A percentile compares a stretch with the other conserved stretches of the same genome.
These are phyloP conservation scores for Rauvolfia tetraphylla DNA, from an alignment of 257 asterid species.

Conservation along the genomic window DNA sequence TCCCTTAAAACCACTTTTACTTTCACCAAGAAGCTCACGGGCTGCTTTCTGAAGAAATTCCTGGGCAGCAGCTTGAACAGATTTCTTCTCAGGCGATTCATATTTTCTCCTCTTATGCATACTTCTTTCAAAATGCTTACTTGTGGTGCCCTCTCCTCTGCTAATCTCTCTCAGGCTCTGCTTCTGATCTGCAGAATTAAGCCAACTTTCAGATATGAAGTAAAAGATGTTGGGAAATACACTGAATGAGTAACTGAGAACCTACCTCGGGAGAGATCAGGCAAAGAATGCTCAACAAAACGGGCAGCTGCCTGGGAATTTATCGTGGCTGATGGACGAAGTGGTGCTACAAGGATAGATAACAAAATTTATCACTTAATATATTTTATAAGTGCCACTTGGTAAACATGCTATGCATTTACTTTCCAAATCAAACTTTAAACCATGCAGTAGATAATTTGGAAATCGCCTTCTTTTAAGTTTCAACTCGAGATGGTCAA, in stretches of 20 bases:
- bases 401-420: slow-evolving; percentile 3
- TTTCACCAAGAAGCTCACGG: slow-evolving; percentile 81
- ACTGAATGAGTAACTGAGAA: slow-evolving; percentile 18
- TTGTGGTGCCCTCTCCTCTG: slow-evolving; percentile 42
- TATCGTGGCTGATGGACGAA: slow-evolving; percentile 73
- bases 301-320: slow-evolving; percentile 84
- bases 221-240: slow-evolving; percentile 5
- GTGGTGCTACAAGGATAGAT: slow-evolving; percentile 59
- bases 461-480: neutral
- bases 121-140: slow-evolving; percentile 47
- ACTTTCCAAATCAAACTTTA: neutral
- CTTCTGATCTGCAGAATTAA: slow-evolving; percentile 79
- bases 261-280: slow-evolving; percentile 81
- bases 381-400: neutral
- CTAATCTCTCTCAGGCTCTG: slow-evolving; percentile 77
- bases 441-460: neutral
- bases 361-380: slow-evolving; percentile 7
- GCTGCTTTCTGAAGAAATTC: slow-evolving; percentile 97
- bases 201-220: slow-evolving; percentile 36
- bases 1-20: slow-evolving; percentile 68
- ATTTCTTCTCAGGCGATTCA: slow-evolving; percentile 60
- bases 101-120: slow-evolving; percentile 70
- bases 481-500: slow-evolving; percentile 4
- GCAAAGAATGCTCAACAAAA: slow-evolving; percentile 86
- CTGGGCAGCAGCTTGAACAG: slow-evolving; percentile 79